These are phyloP conservation scores for Bruguiera gymnorhiza DNA, from an alignment of 345 rosid genomes.

Conservation along the genomic window DNA sequence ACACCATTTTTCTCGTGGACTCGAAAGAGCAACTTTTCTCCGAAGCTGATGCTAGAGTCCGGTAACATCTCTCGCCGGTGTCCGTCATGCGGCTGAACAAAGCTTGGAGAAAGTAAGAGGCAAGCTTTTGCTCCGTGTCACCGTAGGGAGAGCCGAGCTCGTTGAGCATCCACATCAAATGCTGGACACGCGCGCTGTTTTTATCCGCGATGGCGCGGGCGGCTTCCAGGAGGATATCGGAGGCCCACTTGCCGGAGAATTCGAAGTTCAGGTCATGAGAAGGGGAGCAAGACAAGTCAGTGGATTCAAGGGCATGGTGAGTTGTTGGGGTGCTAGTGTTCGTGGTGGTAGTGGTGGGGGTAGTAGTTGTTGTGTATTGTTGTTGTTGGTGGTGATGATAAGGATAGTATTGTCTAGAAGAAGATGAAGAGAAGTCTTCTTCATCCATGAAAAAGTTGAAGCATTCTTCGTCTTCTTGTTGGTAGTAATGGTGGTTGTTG, in stretches of 20 bases:
- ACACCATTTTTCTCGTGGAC: conserved; percentile 67
- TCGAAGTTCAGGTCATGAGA: conserved; percentile 49
- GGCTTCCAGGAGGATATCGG: conserved; percentile 47
- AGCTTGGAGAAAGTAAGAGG: conserved; percentile 85
- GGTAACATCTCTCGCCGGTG: conserved; percentile 66
- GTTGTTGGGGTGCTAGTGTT: conserved; percentile 29
- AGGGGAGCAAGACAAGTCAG: conserved; percentile 50
- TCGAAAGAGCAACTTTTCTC: conserved; percentile 78
- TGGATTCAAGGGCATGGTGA: conserved; percentile 33
- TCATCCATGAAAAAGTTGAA: conserved; percentile 99
- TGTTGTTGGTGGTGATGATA: conserved; percentile 29
- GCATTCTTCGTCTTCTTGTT: conserved; percentile 79
- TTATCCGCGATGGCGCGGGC: conserved; percentile 68
- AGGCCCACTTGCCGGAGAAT: conserved; percentile 73
- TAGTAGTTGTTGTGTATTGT: conserved; percentile 33
- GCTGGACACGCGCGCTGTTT: conserved; percentile 65
- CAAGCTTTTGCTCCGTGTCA: conserved; percentile 77
- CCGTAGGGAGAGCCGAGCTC: conserved; percentile 87
- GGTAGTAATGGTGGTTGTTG: conserved; percentile 42
- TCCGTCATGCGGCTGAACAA: conserved; percentile 82
- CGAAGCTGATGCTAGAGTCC: conserved; percentile 53
- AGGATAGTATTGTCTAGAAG: conserved; percentile 56
- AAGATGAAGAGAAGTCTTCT: conserved; percentile 97
- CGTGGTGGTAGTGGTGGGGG: conserved; percentile 32
- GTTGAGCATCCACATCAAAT: conserved; percentile 89